These are phyloP conservation scores for Bipolaris oryzae DNA, from an alignment of 2,329 filamentous ascomycete genomes.

Conservation along the genomic window DNA sequence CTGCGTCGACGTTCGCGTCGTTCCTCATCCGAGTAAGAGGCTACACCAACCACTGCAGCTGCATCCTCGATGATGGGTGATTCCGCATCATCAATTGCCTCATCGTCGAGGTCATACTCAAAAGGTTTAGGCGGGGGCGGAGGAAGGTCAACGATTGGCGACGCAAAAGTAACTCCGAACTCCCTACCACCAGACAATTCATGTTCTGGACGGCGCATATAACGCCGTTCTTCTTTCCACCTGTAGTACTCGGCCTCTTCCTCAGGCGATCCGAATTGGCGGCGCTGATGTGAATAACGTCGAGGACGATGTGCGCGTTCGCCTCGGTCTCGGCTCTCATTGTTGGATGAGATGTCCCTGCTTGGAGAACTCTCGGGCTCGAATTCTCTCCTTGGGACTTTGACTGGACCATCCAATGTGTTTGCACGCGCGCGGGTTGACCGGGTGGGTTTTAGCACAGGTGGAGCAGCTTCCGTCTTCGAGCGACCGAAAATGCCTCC, in stretches of 20 bases:
- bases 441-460: slow-evolving; percentile 32
- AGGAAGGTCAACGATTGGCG: slow-evolving; percentile 24
- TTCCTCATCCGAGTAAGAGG: slow-evolving; percentile 38
- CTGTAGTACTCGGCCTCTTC: slow-evolving; percentile 44
- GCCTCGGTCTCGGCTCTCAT: slow-evolving; percentile 38
- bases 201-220: slow-evolving; percentile 30
- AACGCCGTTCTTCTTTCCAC: slow-evolving; percentile 39
- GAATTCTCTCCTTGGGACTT: slow-evolving; percentile 25
- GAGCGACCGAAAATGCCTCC: slow-evolving; percentile 43
- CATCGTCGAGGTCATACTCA: slow-evolving; percentile 24
- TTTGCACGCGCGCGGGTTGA: slow-evolving; percentile 34
- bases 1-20: slow-evolving; percentile 34
- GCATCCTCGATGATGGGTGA: slow-evolving; percentile 35
- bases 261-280: slow-evolving; percentile 34
- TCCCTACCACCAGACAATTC: slow-evolving; percentile 39
- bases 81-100: slow-evolving; percentile 12
- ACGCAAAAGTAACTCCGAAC: slow-evolving; percentile 29
- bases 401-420: slow-evolving; percentile 25
- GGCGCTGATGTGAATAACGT: slow-evolving; percentile 35
- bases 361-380: slow-evolving; percentile 34
- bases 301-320: slow-evolving; percentile 42
- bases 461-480: slow-evolving; percentile 36
- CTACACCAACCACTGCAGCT: slow-evolving; percentile 32
- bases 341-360: slow-evolving; percentile 42
- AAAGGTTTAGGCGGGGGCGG: slow-evolving; percentile 29